Evolutionary conservation across 2,329 filamentous ascomycete species (phyloP).

Genomic region (Phialemoniopsis sp.): DNA sequence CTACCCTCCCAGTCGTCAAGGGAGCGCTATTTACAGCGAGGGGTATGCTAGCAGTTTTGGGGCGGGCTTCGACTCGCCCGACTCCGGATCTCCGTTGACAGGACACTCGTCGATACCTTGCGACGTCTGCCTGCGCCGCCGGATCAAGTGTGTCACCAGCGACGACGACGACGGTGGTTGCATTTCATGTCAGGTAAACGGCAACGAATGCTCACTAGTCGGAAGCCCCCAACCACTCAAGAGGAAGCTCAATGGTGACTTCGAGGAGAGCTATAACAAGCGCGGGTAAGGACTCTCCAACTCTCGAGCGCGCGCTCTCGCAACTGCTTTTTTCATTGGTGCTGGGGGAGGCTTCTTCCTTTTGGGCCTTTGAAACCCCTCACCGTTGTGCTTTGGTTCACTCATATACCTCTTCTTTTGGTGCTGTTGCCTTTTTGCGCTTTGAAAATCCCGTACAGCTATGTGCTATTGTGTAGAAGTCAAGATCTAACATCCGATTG

Average conservation of each 20-base stretch:
- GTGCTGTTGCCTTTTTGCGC: not conserved
- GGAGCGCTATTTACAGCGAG: slow-evolving; percentile 30
- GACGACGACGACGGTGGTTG: slow-evolving; percentile 72
- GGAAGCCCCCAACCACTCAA: slow-evolving; percentile 76
- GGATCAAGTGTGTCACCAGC: slow-evolving; percentile 69
- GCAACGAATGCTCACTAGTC: slow-evolving; percentile 74
- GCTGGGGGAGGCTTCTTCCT: slow-evolving; percentile 46
- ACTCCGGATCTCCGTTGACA: slow-evolving; percentile 39
- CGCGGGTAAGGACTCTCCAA: slow-evolving; percentile 51
- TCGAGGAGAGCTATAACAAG: slow-evolving; percentile 58
- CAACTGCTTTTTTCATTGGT: not conserved
- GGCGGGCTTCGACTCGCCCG: slow-evolving; percentile 43
- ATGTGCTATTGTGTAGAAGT: not conserved
- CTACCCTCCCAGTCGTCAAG: slow-evolving; percentile 38
- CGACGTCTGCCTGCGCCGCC: slow-evolving; percentile 70
- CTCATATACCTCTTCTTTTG: slow-evolving; percentile 5
- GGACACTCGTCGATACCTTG: slow-evolving; percentile 51
- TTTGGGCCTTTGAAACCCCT: slow-evolving; percentile 27
- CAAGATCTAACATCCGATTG: slow-evolving; percentile 44
- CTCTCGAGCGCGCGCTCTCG: too few species aligned
- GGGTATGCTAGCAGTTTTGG: too few species aligned
- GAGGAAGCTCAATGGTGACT: slow-evolving; percentile 68
- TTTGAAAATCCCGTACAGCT: slow-evolving; percentile 1
- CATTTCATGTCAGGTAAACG: slow-evolving; percentile 73
- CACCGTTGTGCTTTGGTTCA: not conserved